Percentiles rank a stretch among this genome's conserved stretches.
Conservation (phyloP, 768 basidiomycete species). For the Boletus fagicola region DNA sequence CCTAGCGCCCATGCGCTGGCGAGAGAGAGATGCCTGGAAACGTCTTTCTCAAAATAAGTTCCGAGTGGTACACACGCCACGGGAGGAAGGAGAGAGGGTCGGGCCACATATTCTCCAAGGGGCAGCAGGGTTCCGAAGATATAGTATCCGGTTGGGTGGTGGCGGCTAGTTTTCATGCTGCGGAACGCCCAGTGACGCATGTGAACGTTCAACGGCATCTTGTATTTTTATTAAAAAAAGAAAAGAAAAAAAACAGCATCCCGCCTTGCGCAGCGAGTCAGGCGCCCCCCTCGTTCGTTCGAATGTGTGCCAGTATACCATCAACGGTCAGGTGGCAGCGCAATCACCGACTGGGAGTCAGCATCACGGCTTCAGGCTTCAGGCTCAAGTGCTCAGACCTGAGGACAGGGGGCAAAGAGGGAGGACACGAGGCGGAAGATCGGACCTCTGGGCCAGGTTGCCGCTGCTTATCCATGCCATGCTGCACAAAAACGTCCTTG, state of each 20-base stretch:
- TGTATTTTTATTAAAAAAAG: neutral
- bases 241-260: neutral
- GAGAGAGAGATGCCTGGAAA: neutral
- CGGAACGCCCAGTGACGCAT: neutral
- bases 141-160: neutral
- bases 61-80: constrained; percentile 12
- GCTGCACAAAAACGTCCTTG: neutral
- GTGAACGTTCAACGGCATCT: constrained; percentile 1
- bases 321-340: constrained; percentile 16
- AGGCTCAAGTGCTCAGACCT: neutral
- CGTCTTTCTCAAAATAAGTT: neutral
- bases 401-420: neutral
- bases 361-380: neutral
- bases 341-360: constrained; percentile 20
- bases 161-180: constrained; percentile 3
- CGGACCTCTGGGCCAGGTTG: neutral
- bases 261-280: neutral
- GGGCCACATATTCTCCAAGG: neutral
- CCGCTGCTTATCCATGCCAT: neutral
- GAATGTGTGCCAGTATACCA: constrained; percentile 3
- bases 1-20: neutral
- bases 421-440: constrained; percentile 1
- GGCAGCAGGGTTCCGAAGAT: neutral
- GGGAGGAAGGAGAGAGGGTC: neutral
- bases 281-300: neutral